These are phyloP conservation scores for Areca catechu DNA, from an alignment of 176 grass and related monocot genomes.

Conservation along the genomic window DNA sequence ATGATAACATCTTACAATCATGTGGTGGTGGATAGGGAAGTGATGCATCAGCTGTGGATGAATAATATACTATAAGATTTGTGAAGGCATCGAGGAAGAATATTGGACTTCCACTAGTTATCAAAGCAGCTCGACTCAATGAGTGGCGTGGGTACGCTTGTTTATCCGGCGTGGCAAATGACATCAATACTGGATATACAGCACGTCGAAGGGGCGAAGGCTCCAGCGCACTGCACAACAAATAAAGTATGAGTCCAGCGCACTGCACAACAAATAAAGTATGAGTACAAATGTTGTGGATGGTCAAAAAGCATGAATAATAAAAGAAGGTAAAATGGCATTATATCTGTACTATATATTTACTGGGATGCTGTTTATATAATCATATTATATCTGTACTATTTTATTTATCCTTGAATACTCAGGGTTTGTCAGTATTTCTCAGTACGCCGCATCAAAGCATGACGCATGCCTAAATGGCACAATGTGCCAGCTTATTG, in stretches of 20 bases:
- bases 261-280: slow-evolving; percentile 24
- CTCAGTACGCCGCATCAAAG: no score
- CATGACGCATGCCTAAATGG: no score
- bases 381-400: no score
- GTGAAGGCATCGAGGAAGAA: slow-evolving; percentile 95
- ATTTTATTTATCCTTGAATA: no score
- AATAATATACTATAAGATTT: slow-evolving; percentile 78
- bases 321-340: no score
- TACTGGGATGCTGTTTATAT: no score
- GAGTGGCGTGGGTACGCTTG: slow-evolving; percentile 88
- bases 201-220: slow-evolving; percentile 63
- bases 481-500: no score
- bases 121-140: slow-evolving; percentile 75
- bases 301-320: no score
- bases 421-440: no score
- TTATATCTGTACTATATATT: no score
- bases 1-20: slow-evolving; percentile 61
- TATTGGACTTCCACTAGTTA: slow-evolving; percentile 82
- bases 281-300: no score
- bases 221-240: slow-evolving; percentile 50
- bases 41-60: slow-evolving; percentile 52
- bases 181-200: slow-evolving; percentile 72
- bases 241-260: slow-evolving; percentile 20
- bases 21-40: slow-evolving; percentile 83
- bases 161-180: slow-evolving; percentile 72